Evolutionary conservation across 1,139 yeast genomes (phyloP), one percentile per base, ranked within the genome.

Genomic region (Yarrowia galli): DNA sequence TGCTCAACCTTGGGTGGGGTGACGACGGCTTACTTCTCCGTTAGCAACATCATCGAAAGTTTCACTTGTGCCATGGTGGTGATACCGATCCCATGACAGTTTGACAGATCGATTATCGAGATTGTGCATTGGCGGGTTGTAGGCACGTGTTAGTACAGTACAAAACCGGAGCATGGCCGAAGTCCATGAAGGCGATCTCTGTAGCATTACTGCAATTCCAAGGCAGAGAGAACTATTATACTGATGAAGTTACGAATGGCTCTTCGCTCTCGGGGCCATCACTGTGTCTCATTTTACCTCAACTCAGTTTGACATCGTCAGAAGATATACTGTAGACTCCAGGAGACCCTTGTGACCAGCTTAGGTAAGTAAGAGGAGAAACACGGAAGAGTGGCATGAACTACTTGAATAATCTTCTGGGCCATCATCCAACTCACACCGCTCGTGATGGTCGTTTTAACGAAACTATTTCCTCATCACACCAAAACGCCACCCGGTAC

Each of bases 341-440:
- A 32, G 28, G 51, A 8, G 28, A 20, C 32, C 35, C 60, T 32
- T 18, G 60, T 53, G 60, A 36, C 60, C 35, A 16, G 53, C 60
- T 22, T 22, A 36, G 58, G 28, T 4, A 20, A 53, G 43, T 38
- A 20, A 16, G 16, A 16, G 13, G 9, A 20, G 28, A 12, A 43
- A 18, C 9, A 4, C 12, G 25, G 9, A 49, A 49, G n/a, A 9
- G 38, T 20, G 36, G 12, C 35, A 10, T 1, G 9, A 10, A 25
- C 6, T 10, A n/a, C 15, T 5, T 23, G 38, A 4, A n/a, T 13
- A 32, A 10, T 43, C 10, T 12, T 20, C 28, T n/a, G 1, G 7
- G 13, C 2, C 6, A 9, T 6, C 5, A n/a, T 16, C 23, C n/a
- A 23, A 13, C 32, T 7, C 13, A 23, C 49, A 8, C n/a, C 8